These are phyloP conservation scores for Hymenoscyphus infarciens DNA, from an alignment of 2,329 filamentous ascomycete genomes.

Conservation along the genomic window DNA sequence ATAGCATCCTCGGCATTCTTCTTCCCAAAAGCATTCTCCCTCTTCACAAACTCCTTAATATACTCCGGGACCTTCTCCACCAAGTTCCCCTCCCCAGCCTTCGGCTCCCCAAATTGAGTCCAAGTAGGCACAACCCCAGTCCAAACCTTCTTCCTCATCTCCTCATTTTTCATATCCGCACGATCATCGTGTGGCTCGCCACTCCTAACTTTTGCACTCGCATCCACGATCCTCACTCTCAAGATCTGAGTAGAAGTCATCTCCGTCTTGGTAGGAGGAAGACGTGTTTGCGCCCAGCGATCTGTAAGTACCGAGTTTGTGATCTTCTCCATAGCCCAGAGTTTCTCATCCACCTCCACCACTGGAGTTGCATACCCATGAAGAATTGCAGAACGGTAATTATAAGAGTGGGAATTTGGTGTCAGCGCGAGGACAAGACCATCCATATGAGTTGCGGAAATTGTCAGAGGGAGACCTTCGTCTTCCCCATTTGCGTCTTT, in stretches of 20 bases:
- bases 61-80: constrained; percentile 48
- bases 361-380: constrained; percentile 41
- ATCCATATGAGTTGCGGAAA: constrained; percentile 72
- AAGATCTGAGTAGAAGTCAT: constrained; percentile 71
- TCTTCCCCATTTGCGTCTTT: constrained; percentile 32
- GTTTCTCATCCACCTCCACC: constrained; percentile 62
- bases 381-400: constrained; percentile 59
- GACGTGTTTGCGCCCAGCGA: constrained; percentile 65
- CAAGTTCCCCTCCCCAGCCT: constrained; percentile 26
- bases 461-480: constrained; percentile 63
- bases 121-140: constrained; percentile 61
- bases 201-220: constrained; percentile 70
- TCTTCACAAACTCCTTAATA: constrained; percentile 49
- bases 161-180: constrained; percentile 44
- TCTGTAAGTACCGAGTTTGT: constrained; percentile 68
- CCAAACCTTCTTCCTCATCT: constrained; percentile 46
- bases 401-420: constrained; percentile 55
- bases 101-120: constrained; percentile 50
- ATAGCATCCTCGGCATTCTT: constrained; percentile 41
- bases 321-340: constrained; percentile 74
- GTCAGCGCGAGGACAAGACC: constrained; percentile 76
- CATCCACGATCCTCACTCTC: constrained; percentile 63
- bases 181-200: constrained; percentile 59
- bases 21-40: constrained; percentile 44
- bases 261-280: constrained; percentile 69